Percentiles rank a stretch among this genome's conserved stretches.
Conservation (phyloP, 2,329 filamentous ascomycete species). For the Plenodomus biglobosus region DNA sequence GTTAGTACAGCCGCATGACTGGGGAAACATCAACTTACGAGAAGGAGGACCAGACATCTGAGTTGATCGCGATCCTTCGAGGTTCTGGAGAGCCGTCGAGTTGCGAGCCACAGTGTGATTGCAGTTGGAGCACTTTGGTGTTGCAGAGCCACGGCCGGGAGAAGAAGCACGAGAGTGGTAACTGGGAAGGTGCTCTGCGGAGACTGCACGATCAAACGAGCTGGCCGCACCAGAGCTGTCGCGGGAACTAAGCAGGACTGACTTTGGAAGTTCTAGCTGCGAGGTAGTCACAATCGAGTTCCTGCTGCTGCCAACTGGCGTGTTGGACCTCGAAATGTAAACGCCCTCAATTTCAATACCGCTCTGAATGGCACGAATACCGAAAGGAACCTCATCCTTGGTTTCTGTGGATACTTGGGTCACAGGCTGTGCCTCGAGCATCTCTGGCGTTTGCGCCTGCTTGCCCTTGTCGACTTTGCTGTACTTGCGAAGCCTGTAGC, state of each 20-base stretch:
- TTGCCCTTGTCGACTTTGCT: constrained; percentile 44
- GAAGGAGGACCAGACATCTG: constrained; percentile 23
- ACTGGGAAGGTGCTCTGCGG: constrained; percentile 38
- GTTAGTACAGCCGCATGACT: neutral
- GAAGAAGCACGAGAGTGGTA: constrained; percentile 38
- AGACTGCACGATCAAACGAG: constrained; percentile 44
- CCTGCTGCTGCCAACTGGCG: constrained; percentile 43
- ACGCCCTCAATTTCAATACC: constrained; percentile 85
- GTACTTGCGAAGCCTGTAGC: constrained; percentile 48
- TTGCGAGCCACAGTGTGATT: constrained; percentile 33
- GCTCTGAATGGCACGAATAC: constrained; percentile 79
- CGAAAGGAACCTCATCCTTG: constrained; percentile 75
- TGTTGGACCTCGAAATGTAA: constrained; percentile 53
- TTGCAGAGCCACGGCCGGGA: constrained; percentile 32
- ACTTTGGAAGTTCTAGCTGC: constrained; percentile 36
- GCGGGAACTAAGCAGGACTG: constrained; percentile 33
- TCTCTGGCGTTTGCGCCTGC: constrained; percentile 53
- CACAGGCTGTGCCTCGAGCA: constrained; percentile 66
- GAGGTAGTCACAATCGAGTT: constrained; percentile 39
- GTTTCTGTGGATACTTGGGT: constrained; percentile 54
- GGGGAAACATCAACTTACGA: constrained; percentile 21
- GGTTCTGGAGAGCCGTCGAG: constrained; percentile 35
- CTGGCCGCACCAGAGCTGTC: constrained; percentile 39
- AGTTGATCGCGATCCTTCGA: constrained; percentile 28
- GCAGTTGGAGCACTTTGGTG: constrained; percentile 43